These are phyloP conservation scores for Ogataea glucozyma DNA, from an alignment of 805 yeast species.

Conservation along the genomic window DNA sequence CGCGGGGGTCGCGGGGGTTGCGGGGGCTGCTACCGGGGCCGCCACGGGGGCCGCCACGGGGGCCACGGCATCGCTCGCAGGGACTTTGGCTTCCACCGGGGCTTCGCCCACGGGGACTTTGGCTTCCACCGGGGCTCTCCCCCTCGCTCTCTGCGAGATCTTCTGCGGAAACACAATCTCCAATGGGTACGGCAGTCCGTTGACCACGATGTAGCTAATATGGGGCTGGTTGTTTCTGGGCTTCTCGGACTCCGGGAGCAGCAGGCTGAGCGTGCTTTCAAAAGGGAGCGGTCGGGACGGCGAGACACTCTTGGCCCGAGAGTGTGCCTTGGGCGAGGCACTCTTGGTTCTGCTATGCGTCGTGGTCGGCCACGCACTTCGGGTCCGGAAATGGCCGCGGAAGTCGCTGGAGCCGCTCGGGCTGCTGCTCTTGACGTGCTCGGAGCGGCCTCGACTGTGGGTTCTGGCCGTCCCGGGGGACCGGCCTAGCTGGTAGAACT, in stretches of 20 bases:
- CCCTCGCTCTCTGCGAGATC: conserved; percentile 20
- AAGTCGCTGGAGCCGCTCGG: no score
- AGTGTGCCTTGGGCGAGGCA: conserved; percentile 1
- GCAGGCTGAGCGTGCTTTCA: conserved; percentile 9
- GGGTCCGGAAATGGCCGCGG: no score
- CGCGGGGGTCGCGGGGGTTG: not conserved
- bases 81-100: not conserved
- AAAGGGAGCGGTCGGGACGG: conserved; percentile 8
- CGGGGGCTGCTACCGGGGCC: no score
- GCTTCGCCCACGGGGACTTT: not conserved
- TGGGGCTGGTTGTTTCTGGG: conserved; percentile 6
- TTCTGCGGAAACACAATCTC: conserved; percentile 32
- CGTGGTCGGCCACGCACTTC: no score
- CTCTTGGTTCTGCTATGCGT: conserved; percentile 1
- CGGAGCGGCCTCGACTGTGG: not conserved
- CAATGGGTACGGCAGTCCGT: conserved; percentile 33
- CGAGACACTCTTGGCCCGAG: conserved; percentile 8
- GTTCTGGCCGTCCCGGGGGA: no score
- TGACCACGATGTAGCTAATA: conserved; percentile 25
- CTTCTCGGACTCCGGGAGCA: conserved; percentile 8
- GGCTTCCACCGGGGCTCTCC: not conserved
- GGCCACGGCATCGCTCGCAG: no score
- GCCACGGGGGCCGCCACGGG: no score
- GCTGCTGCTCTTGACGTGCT: not conserved
- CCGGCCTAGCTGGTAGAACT: no score